A percentile compares a stretch with the other conserved stretches of the same genome.
These are phyloP conservation scores for Emiliania huxleyi DNA, from an alignment of 78 protist genomes.

Conservation along the genomic window DNA sequence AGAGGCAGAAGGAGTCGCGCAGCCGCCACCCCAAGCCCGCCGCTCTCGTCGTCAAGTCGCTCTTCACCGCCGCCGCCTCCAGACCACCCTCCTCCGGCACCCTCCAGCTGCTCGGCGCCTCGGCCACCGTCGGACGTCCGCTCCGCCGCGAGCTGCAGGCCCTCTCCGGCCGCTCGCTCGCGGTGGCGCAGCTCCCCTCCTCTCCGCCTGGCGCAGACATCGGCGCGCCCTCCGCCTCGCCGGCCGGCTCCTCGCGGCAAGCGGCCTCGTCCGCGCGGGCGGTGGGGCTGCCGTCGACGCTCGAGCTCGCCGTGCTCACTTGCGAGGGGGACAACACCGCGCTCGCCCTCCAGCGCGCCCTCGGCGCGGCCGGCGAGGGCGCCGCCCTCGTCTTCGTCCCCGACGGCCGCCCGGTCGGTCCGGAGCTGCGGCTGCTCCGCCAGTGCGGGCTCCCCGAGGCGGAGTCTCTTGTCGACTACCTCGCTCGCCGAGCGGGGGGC, in stretches of 20 bases:
- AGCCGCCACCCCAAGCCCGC: not conserved
- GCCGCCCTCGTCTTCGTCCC: not conserved
- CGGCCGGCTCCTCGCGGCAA: too few relatives aligned
- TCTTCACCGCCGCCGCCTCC: not conserved
- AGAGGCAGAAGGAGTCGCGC: not conserved
- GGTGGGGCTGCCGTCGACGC: not conserved
- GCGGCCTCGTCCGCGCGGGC: not conserved
- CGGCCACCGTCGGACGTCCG: slow-evolving; percentile 4
- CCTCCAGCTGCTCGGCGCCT: not conserved
- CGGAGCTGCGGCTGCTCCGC: not conserved
- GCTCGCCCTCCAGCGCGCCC: not conserved
- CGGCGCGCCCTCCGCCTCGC: not conserved
- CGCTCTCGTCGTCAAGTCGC: not conserved
- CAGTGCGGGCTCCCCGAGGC: not conserved
- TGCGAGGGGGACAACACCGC: not conserved
- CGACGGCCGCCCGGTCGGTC: not conserved
- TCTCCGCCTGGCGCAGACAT: not conserved
- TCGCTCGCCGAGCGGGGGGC: too few relatives aligned
- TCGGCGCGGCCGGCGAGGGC: not conserved
- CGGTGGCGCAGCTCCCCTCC: not conserved
- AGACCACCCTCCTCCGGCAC: not conserved
- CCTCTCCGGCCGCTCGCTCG: not conserved
- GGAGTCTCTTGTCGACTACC: not conserved
- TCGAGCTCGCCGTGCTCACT: not conserved
- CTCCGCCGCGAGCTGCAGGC: not conserved